Percentiles rank a stretch among this genome's conserved stretches.
Conservation (phyloP, 179 eudicot genomes). For the Pouteria campechiana region DNA sequence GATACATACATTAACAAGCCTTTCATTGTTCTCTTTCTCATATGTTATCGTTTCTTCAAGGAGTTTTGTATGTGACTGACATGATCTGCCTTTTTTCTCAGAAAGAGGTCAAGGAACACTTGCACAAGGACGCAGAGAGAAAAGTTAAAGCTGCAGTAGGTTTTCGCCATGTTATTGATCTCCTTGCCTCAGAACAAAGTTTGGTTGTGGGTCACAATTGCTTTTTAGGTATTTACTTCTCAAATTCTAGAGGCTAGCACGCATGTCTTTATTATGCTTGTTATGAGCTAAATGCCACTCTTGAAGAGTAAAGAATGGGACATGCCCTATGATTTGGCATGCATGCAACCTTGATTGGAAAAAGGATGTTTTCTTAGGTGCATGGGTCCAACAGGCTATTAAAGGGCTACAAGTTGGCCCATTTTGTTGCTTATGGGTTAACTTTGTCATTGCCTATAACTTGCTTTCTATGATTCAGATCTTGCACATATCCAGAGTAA, state of each 20-base stretch:
- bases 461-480: conserved; percentile 40
- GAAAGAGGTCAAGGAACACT: conserved; percentile 53
- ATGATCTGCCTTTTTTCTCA: conserved; percentile 23
- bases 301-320: too few species aligned
- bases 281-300: neutral
- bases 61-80: too few species aligned
- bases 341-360: too few species aligned
- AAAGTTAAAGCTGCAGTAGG: conserved; percentile 69
- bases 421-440: too few species aligned
- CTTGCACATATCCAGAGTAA: conserved; percentile 75
- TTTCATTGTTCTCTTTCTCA: neutral
- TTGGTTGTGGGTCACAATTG: conserved; percentile 96
- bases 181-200: conserved; percentile 71
- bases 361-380: too few species aligned
- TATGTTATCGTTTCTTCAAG: conserved; percentile 3
- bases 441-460: too few species aligned
- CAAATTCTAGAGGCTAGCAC: neutral
- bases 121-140: conserved; percentile 40
- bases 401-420: too few species aligned
- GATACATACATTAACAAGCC: too few species aligned
- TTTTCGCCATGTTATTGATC: conserved; percentile 84
- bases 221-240: conserved; percentile 65
- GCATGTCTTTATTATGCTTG: neutral
- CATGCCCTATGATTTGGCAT: too few species aligned
- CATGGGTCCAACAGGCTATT: too few species aligned